These are phyloP conservation scores for Cyclaneusma minus DNA, from an alignment of 2,329 filamentous ascomycete genomes.

Conservation along the genomic window DNA sequence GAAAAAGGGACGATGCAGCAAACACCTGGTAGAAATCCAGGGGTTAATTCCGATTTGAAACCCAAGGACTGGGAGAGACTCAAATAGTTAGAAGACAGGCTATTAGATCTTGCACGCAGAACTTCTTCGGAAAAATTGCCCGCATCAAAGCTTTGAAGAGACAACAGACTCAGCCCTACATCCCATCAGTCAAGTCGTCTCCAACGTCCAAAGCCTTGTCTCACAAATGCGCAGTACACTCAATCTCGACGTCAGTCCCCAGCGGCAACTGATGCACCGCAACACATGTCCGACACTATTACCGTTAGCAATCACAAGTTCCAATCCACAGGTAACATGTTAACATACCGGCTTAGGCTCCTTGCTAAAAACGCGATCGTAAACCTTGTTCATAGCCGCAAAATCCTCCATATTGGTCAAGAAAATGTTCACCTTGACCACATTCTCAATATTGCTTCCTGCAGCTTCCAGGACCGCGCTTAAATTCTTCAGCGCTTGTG, in stretches of 20 bases:
- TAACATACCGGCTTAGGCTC: conserved; percentile 29
- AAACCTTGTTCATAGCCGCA: conserved; percentile 38
- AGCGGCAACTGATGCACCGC: conserved; percentile 33
- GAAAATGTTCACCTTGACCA: conserved; percentile 54
- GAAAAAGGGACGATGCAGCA: no score
- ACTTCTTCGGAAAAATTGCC: no score
- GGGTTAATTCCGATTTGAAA: no score
- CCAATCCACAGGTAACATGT: neutral
- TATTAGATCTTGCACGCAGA: no score
- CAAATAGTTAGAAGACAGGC: no score
- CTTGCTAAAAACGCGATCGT: conserved; percentile 30
- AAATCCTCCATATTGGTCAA: conserved; percentile 51
- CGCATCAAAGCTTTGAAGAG: no score
- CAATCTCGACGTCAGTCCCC: conserved; percentile 36
- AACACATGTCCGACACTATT: conserved; percentile 28
- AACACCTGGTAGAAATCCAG: no score
- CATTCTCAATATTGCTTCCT: conserved; percentile 40
- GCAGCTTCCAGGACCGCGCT: conserved; percentile 41
- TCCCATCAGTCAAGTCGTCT: no score
- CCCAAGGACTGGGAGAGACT: no score
- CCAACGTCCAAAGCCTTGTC: no score
- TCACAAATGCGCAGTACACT: conserved; percentile 28
- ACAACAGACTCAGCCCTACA: no score
- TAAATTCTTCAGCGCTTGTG: conserved; percentile 43
- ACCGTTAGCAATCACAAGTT: conserved; percentile 8